These are phyloP conservation scores for Populus deltoides DNA, from an alignment of 345 rosid species.

Conservation along the genomic window DNA sequence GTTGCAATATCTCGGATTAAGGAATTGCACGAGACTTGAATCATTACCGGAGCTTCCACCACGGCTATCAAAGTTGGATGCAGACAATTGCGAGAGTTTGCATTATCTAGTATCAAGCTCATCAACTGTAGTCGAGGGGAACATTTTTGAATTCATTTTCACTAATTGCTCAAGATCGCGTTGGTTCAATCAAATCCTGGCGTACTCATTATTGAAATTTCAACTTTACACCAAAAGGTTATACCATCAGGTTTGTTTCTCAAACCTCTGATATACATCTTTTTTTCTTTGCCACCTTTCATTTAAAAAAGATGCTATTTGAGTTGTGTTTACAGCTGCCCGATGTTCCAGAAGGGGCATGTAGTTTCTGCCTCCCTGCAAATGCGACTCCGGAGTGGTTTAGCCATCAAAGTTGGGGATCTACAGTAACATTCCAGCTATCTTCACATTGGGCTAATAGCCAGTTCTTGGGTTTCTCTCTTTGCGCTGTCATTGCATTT, in stretches of 20 bases:
- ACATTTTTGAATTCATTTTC: not conserved
- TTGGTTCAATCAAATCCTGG: too few species aligned
- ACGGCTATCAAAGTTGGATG: not conserved
- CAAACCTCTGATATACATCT: not conserved
- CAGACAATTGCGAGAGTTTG: not conserved
- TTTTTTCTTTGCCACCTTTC: not conserved
- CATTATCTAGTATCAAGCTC: not conserved
- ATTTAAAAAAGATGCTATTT: not conserved
- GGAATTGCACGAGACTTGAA: not conserved
- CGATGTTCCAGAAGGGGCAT: not conserved
- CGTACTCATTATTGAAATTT: not conserved
- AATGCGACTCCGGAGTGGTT: not conserved
- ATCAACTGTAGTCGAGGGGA: not conserved
- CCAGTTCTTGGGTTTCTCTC: not conserved
- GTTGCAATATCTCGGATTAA: too few species aligned
- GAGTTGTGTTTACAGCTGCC: not conserved
- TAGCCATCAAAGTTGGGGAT: not conserved
- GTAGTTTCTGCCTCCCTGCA: not conserved
- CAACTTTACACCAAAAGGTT: not conserved
- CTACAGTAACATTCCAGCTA: not conserved
- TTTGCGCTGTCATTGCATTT: not conserved
- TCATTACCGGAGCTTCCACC: not conserved
- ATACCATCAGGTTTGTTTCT: not conserved
- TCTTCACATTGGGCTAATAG: not conserved
- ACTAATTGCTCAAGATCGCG: not conserved